Conservation (phyloP, 2,329 filamentous ascomycete species). For the Cladophialophora immunda region DNA sequence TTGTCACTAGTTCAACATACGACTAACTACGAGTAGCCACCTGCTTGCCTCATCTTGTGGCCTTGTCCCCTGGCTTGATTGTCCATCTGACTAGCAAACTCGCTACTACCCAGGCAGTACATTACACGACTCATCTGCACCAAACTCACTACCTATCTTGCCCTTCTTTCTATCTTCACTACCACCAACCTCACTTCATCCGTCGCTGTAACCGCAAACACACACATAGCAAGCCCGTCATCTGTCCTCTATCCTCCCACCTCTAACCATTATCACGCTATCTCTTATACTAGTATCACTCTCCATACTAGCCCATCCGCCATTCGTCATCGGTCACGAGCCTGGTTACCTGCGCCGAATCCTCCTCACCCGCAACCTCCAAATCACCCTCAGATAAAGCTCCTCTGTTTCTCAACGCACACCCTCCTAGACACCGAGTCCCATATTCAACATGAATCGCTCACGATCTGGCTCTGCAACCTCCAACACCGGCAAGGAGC, state of each 20-base stretch:
- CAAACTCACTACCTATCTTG: neutral
- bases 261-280: constrained; percentile 9
- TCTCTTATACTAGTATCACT: constrained; percentile 42
- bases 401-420: neutral
- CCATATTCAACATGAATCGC: constrained; percentile 33
- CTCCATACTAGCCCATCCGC: constrained; percentile 41
- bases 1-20: constrained; percentile 17
- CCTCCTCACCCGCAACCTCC: constrained; percentile 23
- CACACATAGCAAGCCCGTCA: neutral
- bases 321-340: constrained; percentile 36
- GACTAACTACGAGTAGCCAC: constrained; percentile 6
- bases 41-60: constrained; percentile 19
- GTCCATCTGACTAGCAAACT: constrained; percentile 21
- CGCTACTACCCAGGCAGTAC: constrained; percentile 19
- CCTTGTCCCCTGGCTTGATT: constrained; percentile 7
- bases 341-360: constrained; percentile 24
- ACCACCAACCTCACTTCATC: constrained; percentile 1
- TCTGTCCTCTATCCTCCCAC: neutral
- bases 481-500: constrained; percentile 48
- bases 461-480: constrained; percentile 36
- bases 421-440: neutral
- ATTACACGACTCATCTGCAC: constrained; percentile 16
- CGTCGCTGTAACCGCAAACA: neutral
- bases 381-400: neutral
- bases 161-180: constrained; percentile 16